These are phyloP conservation scores for Phoma sp. DNA, from an alignment of 2,329 filamentous ascomycete genomes.

Conservation along the genomic window DNA sequence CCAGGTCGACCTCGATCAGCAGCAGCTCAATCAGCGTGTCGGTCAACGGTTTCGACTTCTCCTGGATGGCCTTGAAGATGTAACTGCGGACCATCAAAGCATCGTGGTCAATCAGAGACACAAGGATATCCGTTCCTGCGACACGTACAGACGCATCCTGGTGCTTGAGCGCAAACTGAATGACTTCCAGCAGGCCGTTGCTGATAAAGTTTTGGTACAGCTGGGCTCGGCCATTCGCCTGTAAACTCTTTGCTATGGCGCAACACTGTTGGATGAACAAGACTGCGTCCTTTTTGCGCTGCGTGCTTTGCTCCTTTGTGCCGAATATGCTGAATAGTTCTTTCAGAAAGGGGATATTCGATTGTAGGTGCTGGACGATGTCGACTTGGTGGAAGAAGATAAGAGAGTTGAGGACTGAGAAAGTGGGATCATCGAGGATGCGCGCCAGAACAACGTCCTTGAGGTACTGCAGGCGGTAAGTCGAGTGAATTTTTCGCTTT, in stretches of 20 bases:
- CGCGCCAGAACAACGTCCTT: conserved; percentile 98
- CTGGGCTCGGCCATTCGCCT: conserved; percentile 78
- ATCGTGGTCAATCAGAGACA: conserved; percentile 95
- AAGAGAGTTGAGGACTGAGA: conserved; percentile 94
- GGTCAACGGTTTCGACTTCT: conserved; percentile 84
- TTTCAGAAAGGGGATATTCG: conserved; percentile 77
- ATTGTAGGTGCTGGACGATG: conserved; percentile 93
- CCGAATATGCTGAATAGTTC: conserved; percentile 89
- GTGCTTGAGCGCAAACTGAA: conserved; percentile 89
- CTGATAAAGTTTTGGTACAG: conserved; percentile 90
- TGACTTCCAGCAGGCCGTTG: conserved; percentile 86
- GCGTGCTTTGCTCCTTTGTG: conserved; percentile 66
- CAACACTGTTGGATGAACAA: conserved; percentile 97
- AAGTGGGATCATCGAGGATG: conserved; percentile 96
- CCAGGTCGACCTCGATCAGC: conserved; percentile 88
- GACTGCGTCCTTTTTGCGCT: conserved; percentile 90
- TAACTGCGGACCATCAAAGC: conserved; percentile 92
- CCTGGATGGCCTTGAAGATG: conserved; percentile 89
- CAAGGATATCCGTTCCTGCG: conserved; percentile 90
- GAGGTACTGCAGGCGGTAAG: conserved; percentile 92
- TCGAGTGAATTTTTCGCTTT: conserved; percentile 91
- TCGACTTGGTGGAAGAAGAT: conserved; percentile 99
- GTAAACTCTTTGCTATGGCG: conserved; percentile 90
- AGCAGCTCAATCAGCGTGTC: conserved; percentile 93
- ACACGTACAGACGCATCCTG: conserved; percentile 84